phyloP scores from a whole-genome alignment of 2,329 filamentous ascomycete species.

The Sarocladiaceae sp. region DNA sequence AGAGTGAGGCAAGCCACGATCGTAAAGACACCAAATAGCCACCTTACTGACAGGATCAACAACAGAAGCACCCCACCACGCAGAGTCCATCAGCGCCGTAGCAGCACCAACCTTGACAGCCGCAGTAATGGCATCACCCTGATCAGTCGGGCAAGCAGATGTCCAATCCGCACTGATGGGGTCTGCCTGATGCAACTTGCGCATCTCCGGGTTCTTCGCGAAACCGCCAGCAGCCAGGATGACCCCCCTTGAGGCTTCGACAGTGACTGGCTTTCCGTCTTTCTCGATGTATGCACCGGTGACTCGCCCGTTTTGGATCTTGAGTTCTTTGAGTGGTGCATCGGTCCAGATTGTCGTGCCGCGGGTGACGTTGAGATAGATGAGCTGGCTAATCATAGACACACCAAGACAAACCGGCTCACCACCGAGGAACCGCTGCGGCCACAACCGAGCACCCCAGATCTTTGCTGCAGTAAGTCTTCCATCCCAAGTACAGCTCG shows the following conservation, averaged over 20 bases:
- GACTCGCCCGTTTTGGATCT: slow-evolving; percentile 15
- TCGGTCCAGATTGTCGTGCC: slow-evolving; percentile 12
- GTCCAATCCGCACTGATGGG: slow-evolving; percentile 22
- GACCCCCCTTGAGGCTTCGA: slow-evolving; percentile 24
- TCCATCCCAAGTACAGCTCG: slow-evolving; percentile 11
- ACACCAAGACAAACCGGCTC: slow-evolving; percentile 16
- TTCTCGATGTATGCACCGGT: slow-evolving; percentile 18
- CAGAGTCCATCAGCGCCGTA: slow-evolving; percentile 23
- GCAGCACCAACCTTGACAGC: slow-evolving; percentile 24
- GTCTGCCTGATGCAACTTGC: slow-evolving; percentile 18
- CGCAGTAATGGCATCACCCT: slow-evolving; percentile 16
- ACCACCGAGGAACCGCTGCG: slow-evolving; percentile 6
- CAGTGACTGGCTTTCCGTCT: slow-evolving; percentile 16
- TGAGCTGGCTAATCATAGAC: slow-evolving; percentile 19
- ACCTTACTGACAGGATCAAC: slow-evolving; percentile 19
- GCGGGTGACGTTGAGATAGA: slow-evolving; percentile 15
- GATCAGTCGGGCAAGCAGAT: slow-evolving; percentile 19
- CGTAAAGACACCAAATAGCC: slow-evolving; percentile 20
- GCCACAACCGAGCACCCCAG: slow-evolving; percentile 10
- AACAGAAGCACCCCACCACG: slow-evolving; percentile 29
- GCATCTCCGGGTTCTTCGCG: slow-evolving; percentile 24
- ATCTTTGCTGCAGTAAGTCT: slow-evolving; percentile 11
- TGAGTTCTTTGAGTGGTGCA: slow-evolving; percentile 15
- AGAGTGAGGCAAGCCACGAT: slow-evolving; percentile 25
- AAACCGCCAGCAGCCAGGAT: slow-evolving; percentile 32